These are phyloP conservation scores for Nyctanthes arbortristis DNA, from an alignment of 257 asterid genomes.

Conservation along the genomic window DNA sequence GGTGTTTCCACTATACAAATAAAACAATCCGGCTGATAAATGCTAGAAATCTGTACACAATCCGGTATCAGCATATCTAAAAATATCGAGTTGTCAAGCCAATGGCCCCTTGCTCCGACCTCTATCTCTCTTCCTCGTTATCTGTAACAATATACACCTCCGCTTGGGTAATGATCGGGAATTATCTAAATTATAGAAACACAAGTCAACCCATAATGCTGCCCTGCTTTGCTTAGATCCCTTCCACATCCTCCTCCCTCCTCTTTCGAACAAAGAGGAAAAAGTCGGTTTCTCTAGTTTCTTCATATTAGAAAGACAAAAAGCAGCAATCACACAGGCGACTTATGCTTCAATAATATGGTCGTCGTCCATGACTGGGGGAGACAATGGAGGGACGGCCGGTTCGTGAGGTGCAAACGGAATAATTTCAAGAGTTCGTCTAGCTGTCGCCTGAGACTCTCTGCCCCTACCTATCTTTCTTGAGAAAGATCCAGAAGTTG, in stretches of 20 bases:
- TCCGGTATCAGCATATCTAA: conserved; percentile 24
- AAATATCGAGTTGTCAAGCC: conserved; percentile 29
- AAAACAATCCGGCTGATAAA: conserved; percentile 27
- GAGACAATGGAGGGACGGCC: conserved; percentile 88
- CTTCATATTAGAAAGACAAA: conserved; percentile 43
- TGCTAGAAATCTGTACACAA: conserved; percentile 40
- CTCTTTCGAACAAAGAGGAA: conserved; percentile 24
- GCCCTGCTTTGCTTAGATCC: conserved; percentile 63
- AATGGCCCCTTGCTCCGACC: conserved; percentile 18
- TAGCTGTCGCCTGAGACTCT: conserved; percentile 50
- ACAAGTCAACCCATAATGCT: conserved; percentile 28
- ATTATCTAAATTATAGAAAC: conserved; percentile 47
- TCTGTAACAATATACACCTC: conserved; percentile 58
- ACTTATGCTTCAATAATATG: conserved; percentile 50
- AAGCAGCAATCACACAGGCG: conserved; percentile 57
- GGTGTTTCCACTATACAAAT: conserved; percentile 32
- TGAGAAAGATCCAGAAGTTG: conserved; percentile 46
- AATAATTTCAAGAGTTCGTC: conserved; percentile 47
- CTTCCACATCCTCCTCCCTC: conserved; percentile 33
- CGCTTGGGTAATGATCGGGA: conserved; percentile 99
- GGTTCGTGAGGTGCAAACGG: conserved; percentile 36
- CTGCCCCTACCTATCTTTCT: conserved; percentile 62
- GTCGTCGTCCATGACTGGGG: conserved; percentile 59
- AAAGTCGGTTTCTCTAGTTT: conserved; percentile 11
- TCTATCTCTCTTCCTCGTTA: conserved; percentile 15